These are phyloP conservation scores for Exserohilum turcica DNA, from an alignment of 2,329 filamentous ascomycete genomes.

Conservation along the genomic window DNA sequence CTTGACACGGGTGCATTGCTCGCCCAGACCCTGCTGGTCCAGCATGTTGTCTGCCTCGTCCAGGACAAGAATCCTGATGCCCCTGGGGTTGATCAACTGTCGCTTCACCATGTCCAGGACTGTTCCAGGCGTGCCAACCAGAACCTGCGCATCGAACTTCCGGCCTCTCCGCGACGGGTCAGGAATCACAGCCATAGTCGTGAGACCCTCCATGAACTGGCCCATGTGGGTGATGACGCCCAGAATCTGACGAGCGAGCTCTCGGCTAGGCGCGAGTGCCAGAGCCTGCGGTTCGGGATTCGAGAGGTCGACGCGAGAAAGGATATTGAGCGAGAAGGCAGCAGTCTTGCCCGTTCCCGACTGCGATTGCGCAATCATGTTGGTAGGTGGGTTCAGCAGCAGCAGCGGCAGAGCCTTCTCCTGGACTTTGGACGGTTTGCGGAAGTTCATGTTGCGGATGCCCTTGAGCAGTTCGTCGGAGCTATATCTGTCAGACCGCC, in stretches of 20 bases:
- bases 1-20: constrained; percentile 92
- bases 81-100: constrained; percentile 71
- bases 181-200: constrained; percentile 81
- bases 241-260: constrained; percentile 92
- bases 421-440: constrained; percentile 97
- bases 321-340: constrained; percentile 89
- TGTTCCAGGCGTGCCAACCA: constrained; percentile 93
- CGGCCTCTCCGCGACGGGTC: constrained; percentile 71
- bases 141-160: constrained; percentile 73
- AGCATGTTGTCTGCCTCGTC: constrained; percentile 99
- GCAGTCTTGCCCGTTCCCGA: constrained; percentile 98
- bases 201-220: constrained; percentile 76
- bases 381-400: constrained; percentile 81
- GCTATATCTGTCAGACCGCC: constrained; percentile 20
- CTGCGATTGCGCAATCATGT: constrained; percentile 98
- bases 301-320: constrained; percentile 80
- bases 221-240: constrained; percentile 84
- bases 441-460: constrained; percentile 86
- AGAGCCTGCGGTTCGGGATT: constrained; percentile 80
- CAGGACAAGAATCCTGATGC: constrained; percentile 82
- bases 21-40: constrained; percentile 90
- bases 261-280: constrained; percentile 87
- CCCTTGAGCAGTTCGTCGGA: constrained; percentile 57
- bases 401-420: constrained; percentile 91
- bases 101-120: constrained; percentile 85